Conservation (phyloP, 441 rosid species). For the Erodium texanum region DNA sequence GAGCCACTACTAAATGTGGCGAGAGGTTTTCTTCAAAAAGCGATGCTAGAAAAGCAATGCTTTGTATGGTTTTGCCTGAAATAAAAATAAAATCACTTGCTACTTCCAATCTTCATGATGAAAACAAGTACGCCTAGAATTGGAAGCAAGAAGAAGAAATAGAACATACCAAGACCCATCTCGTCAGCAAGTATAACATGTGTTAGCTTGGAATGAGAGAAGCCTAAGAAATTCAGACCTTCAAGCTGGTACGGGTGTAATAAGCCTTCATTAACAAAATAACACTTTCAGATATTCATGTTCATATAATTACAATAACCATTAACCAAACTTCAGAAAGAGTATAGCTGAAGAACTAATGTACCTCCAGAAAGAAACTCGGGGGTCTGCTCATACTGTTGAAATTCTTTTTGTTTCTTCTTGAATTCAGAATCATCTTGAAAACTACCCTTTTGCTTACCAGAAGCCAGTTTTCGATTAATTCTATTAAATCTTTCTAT, state of each 20-base stretch:
- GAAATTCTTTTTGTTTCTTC: conserved; percentile 69
- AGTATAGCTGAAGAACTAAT: conserved; percentile 11
- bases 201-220: conserved; percentile 91
- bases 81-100: conserved; percentile 7
- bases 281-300: neutral
- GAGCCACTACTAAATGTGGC: conserved; percentile 95
- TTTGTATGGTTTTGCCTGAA: conserved; percentile 95
- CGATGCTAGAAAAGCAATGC: conserved; percentile 94
- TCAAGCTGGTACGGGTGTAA: conserved; percentile 96
- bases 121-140: neutral
- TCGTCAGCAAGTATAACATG: conserved; percentile 99
- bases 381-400: conserved; percentile 74
- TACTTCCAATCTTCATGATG: conserved; percentile 15
- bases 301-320: conserved; percentile 9
- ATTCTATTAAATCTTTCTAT: conserved; percentile 67
- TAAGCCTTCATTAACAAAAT: conserved; percentile 52
- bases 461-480: conserved; percentile 39
- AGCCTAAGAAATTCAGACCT: conserved; percentile 91
- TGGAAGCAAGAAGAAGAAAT: neutral
- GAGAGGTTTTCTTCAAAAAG: conserved; percentile 54
- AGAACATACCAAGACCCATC: conserved; percentile 80
- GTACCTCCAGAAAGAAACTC: conserved; percentile 89
- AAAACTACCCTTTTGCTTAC: conserved; percentile 41
- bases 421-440: conserved; percentile 42
- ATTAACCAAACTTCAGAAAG: conserved; percentile 12